Evolutionary conservation across 1,284 basidiomycete species (phyloP), one percentile per base, ranked within the genome.

Genomic region (Fomitopsis schrenkii): DNA sequence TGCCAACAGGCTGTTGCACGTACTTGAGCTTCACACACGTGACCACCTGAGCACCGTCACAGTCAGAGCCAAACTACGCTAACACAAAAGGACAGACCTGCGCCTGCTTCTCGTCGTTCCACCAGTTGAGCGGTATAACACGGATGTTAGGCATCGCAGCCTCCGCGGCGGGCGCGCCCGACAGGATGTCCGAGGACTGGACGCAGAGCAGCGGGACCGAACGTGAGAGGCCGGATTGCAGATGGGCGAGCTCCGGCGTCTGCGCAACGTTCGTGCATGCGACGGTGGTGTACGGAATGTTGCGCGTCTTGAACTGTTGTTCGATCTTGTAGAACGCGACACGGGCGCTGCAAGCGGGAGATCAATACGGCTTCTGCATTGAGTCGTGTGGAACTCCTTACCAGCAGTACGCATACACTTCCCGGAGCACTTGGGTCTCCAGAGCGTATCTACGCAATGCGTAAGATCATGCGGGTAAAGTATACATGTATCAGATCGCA

Each of bases 261-360:
- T 77, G 67, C 6, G 77, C 68, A n/a, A 73, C 72, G 53, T 71
- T 73, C 19, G 80, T 77, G n/a, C 90, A 86, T 67, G 85, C 87
- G 67, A 94, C 88, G 58, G 90, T 84, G 2, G 80, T 84, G 70
- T 88, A 95, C 0, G 91, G 87, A 60, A 97, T 94, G 14, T 82
- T 82, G 17, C 91, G 88, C 38, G 85, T 75, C 72, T 94, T 94
- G 70, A 98, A 85, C 74, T 97, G 95, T 60, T 86, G 81, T 72
- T 97, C 94, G 58, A 98, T 87, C 67, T 89, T 93, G 63, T 87
- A 89, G 71, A 94, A 93, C 17, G 93, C 89, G n/a, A 96, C 91
- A 8, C 95, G 88, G 9, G 94, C 95, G 68, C 93, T 95, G 26
- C 59, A 45, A 44, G 40, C 17, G 9, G 30, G 5, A 44, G 35